A percentile compares a stretch with the other conserved stretches of the same genome.
phyloP scores from a whole-genome alignment of 768 basidiomycete genomes.

The Termitomyces sp. region DNA sequence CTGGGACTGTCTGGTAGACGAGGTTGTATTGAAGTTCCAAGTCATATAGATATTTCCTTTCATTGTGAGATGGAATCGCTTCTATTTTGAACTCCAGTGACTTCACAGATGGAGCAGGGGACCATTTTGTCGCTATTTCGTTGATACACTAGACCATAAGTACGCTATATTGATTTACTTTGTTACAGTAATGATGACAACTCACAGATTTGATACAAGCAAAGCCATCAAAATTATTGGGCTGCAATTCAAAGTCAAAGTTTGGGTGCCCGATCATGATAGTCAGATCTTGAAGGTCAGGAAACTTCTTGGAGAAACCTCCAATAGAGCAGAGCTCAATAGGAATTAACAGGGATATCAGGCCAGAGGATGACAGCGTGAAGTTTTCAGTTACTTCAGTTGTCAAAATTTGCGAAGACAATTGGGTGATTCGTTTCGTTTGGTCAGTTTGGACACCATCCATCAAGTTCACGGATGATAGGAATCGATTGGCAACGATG shows the following conservation, averaged over 20 bases:
- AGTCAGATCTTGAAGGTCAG: neutral
- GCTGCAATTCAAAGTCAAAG: too few species aligned
- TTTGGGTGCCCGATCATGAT: neutral
- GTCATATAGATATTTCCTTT: neutral
- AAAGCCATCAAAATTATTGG: neutral
- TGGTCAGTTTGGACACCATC: neutral
- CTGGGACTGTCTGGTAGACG: neutral
- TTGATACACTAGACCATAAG: neutral
- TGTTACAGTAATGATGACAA: neutral
- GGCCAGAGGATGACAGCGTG: neutral
- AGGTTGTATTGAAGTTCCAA: slow-evolving; percentile 5
- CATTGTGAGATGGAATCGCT: neutral
- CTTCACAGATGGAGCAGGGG: slow-evolving; percentile 4
- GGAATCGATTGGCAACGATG: slow-evolving; percentile 3
- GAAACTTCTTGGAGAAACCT: neutral
- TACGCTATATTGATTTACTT: neutral
- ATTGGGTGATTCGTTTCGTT: too few species aligned
- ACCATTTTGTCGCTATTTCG: slow-evolving; percentile 1
- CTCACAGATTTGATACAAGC: neutral
- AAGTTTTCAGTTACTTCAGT: neutral
- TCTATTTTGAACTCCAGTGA: neutral
- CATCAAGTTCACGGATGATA: slow-evolving; percentile 4
- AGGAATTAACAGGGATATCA: neutral
- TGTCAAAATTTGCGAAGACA: neutral
- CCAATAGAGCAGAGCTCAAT: slow-evolving; percentile 2